Base-by-base conservation (phyloP, 331 rosid genomes). In the Cydonia oblonga region DNA sequence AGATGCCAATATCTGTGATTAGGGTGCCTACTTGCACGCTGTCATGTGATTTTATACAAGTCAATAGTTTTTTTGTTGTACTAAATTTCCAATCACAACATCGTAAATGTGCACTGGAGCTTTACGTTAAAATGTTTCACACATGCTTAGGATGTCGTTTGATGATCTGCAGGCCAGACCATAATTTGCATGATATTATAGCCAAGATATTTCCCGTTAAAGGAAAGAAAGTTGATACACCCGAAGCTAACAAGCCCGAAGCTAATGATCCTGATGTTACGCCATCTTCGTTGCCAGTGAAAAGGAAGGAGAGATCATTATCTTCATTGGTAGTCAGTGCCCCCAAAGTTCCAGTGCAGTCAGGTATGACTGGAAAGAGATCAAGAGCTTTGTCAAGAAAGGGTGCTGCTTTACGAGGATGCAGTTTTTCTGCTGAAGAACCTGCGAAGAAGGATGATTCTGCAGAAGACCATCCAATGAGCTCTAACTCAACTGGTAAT, bases 271-370 rank as follows among this genome's bases (percentile, higher is more conserved):
- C 40, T 63, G 67, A 89, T 79, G 89, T 80, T 82, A 68, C 84
- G 32, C 86, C 96, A 40, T 56, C 76, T 84, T 61, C 89, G n/a
- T 67, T 84, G 77, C 99, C 97, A 0, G 80, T 84, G 30, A 95
- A 90, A 84, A 86, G 99, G 89, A 95, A 95, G 81, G 99, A 95
- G 87, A 87, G 99, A 81, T 95, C 97, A 15, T 88, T 95, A 62
- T 95, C 99, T 20, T 89, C 99, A 35, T 79, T 95, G 82, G 99
- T 86, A 82, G 96, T 95, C 57, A 87, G 81, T 82, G 87, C 99
- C 64, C 97, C 97, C 8, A 90, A 95, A 82, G 92, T 95, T 76
- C 74, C 96, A 9, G 78, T 71, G 51, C 97, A 91, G 78, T 84
- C 78, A 10, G 85, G 92, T 68, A 81, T 91, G 86, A 91, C 97